Percentiles rank a stretch among this genome's conserved stretches.
These are phyloP conservation scores for Kurtzmaniella natalensis DNA, from an alignment of 1,139 yeast genomes.

Conservation along the genomic window DNA sequence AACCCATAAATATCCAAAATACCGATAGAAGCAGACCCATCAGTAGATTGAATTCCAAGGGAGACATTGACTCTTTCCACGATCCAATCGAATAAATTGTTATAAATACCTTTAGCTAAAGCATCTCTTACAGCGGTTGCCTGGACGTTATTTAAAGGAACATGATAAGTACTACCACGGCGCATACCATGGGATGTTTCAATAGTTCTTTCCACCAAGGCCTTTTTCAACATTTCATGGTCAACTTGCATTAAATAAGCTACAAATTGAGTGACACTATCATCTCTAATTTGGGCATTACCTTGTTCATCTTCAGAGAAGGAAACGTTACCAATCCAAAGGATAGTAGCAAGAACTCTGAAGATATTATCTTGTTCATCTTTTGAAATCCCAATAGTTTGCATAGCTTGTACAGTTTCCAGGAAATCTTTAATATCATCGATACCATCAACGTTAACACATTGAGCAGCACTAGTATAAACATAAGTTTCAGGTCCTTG, in stretches of 20 bases:
- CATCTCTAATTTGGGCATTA: constrained; percentile 75
- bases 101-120: constrained; percentile 89
- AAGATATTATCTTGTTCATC: constrained; percentile 88
- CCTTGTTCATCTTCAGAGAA: constrained; percentile 87
- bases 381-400: constrained; percentile 74
- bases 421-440: constrained; percentile 76
- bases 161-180: constrained; percentile 91
- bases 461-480: constrained; percentile 83
- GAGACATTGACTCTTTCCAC: constrained; percentile 90
- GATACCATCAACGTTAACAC: constrained; percentile 81
- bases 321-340: constrained; percentile 93
- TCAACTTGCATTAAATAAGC: constrained; percentile 88
- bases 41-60: constrained; percentile 31
- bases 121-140: constrained; percentile 96
- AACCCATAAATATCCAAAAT: constrained; percentile 97
- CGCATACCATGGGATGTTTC: constrained; percentile 87
- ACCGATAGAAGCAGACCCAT: constrained; percentile 63
- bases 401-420: constrained; percentile 85
- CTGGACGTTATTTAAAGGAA: constrained; percentile 86
- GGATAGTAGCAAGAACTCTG: constrained; percentile 73
- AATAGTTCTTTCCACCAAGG: constrained; percentile 76
- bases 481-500: constrained; percentile 91
- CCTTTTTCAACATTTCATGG: constrained; percentile 57
- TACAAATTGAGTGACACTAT: constrained; percentile 86
- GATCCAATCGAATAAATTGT: constrained; percentile 93